Percentiles rank a stretch among this genome's conserved stretches.
phyloP scores from a whole-genome alignment of 257 asterid genomes.

The Salvia miltiorrhiza region DNA sequence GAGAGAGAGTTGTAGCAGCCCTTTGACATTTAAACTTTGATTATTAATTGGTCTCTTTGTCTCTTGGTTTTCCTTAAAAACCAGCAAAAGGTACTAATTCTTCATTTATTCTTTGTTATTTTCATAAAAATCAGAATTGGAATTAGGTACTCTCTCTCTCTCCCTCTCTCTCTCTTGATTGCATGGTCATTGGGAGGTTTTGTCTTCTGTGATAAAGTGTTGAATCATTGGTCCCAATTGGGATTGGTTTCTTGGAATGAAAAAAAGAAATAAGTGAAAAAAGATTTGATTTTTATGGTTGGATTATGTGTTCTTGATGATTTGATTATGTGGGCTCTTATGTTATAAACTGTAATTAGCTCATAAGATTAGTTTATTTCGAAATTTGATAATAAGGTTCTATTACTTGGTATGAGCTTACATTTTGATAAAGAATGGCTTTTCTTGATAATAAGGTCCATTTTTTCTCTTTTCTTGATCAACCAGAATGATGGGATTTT shows the following conservation, averaged over 20 bases:
- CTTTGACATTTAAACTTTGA: conserved; percentile 30
- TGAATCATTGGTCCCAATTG: neutral
- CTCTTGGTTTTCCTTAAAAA: conserved; percentile 12
- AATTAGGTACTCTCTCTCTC: neutral
- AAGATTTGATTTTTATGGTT: conserved; percentile 4
- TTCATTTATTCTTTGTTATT: conserved; percentile 4
- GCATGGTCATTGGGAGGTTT: neutral
- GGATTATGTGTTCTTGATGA: conserved; percentile 4
- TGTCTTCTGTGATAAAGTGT: conserved; percentile 13
- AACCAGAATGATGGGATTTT: neutral
- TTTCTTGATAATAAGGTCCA: neutral
- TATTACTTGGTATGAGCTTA: neutral
- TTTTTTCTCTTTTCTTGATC: neutral
- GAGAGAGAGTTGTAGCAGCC: conserved; percentile 19
- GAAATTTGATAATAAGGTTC: neutral
- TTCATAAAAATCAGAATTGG: neutral
- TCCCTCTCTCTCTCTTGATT: conserved; percentile 5
- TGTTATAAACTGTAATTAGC: neutral
- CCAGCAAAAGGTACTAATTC: neutral
- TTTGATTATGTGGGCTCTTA: conserved; percentile 3
- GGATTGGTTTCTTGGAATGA: neutral
- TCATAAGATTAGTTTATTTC: neutral
- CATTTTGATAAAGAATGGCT: neutral
- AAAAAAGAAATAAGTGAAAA: neutral
- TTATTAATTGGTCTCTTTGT: conserved; percentile 1